A percentile compares a stretch with the other conserved stretches of the same genome.
phyloP scores from a whole-genome alignment of 2,329 filamentous ascomycete genomes.

The Bipolaris zeicola region DNA sequence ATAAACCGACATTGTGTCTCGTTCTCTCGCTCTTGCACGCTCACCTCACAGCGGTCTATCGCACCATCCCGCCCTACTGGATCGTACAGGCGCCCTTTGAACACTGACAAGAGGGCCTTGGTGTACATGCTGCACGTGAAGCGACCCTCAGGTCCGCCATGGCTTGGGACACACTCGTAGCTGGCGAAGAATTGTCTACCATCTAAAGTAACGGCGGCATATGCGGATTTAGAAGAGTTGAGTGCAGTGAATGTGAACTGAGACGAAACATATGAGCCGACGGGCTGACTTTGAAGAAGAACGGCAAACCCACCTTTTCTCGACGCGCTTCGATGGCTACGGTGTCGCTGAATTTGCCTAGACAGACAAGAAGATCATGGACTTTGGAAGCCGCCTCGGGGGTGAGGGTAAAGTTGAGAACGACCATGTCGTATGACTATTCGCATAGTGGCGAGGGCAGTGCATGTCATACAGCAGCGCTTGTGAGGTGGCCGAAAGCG shows the following conservation, averaged over 20 bases:
- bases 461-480: not conserved
- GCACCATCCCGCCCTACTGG: conserved; percentile 69
- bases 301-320: conserved; percentile 61
- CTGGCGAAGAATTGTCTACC: conserved; percentile 72
- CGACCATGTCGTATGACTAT: conserved; percentile 46
- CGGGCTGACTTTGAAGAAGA: conserved; percentile 16
- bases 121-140: conserved; percentile 80
- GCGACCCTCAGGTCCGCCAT: conserved; percentile 48
- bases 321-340: conserved; percentile 75
- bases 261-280: conserved; percentile 23
- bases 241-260: conserved; percentile 73
- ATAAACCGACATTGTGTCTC: conserved; percentile 73
- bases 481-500: conserved; percentile 16
- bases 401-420: conserved; percentile 71
- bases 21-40: conserved; percentile 71
- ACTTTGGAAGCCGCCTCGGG: conserved; percentile 73
- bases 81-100: conserved; percentile 70
- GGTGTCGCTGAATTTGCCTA: conserved; percentile 79
- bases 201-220: conserved; percentile 73
- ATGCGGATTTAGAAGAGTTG: conserved; percentile 81
- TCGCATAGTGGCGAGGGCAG: conserved; percentile 17
- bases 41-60: conserved; percentile 76
- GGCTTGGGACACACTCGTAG: conserved; percentile 65
- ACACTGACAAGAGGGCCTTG: conserved; percentile 71
- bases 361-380: conserved; percentile 74